Conservation (phyloP, 139 green algal species). For the Deuterostichococcus epilithicus region DNA sequence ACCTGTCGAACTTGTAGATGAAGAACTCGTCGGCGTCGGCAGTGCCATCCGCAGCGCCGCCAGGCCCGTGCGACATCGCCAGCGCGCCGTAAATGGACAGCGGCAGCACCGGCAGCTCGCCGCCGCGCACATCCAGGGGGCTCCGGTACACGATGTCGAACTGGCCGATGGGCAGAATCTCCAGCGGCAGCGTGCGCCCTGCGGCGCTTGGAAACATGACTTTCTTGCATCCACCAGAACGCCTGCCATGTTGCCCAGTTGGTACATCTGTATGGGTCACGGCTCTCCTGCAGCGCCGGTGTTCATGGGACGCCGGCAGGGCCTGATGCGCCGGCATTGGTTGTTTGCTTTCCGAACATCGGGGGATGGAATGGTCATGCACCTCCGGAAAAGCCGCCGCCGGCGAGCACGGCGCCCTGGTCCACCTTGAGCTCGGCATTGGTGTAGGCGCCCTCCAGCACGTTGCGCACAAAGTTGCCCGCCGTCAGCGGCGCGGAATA, state of each 20-base stretch:
- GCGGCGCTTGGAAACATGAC: not conserved
- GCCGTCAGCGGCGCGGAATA: slow-evolving; percentile 77
- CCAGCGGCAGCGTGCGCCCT: slow-evolving; percentile 60
- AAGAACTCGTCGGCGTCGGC: slow-evolving; percentile 68
- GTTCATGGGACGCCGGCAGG: no score
- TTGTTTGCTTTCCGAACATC: not conserved
- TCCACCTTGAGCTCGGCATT: slow-evolving; percentile 20
- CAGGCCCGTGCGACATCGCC: slow-evolving; percentile 51
- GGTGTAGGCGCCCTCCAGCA: slow-evolving; percentile 64
- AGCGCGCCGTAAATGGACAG: slow-evolving; percentile 75
- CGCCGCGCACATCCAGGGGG: slow-evolving; percentile 68
- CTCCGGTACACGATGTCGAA: slow-evolving; percentile 79
- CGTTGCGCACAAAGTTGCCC: slow-evolving; percentile 74
- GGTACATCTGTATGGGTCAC: no score
- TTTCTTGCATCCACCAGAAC: not conserved
- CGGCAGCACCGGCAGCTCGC: slow-evolving; percentile 78
- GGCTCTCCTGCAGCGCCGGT: no score
- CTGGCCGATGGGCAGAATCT: slow-evolving; percentile 72
- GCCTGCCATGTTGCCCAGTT: no score
- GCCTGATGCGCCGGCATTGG: no score
- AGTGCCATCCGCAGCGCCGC: slow-evolving; percentile 29
- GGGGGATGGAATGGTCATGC: not conserved
- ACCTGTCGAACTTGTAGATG: slow-evolving; percentile 69
- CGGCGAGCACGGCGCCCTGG: slow-evolving; percentile 20
- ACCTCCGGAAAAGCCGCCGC: slow-evolving; percentile 13